phyloP scores from a whole-genome alignment of 2,329 filamentous ascomycete genomes.

The Fusarium chlamydosporum region DNA sequence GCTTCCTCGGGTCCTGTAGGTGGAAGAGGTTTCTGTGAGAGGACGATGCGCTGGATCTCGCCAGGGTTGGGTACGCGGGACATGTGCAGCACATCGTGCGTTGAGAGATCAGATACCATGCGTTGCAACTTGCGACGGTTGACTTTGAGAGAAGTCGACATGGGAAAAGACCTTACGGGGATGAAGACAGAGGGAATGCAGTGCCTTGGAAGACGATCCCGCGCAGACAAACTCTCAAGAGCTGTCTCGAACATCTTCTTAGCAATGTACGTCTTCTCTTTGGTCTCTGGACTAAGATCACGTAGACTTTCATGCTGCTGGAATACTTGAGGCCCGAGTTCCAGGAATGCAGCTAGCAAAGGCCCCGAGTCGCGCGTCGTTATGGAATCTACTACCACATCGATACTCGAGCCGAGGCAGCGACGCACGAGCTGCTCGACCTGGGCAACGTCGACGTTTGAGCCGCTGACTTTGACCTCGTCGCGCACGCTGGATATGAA shows the following conservation, averaged over 20 bases:
- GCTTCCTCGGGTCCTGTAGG: slow-evolving; percentile 63
- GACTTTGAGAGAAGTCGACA: slow-evolving; percentile 66
- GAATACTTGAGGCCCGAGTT: slow-evolving; percentile 60
- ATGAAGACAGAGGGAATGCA: slow-evolving; percentile 65
- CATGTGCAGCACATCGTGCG: slow-evolving; percentile 60
- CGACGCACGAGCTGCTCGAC: slow-evolving; percentile 64
- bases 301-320: slow-evolving; percentile 57
- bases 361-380: slow-evolving; percentile 60
- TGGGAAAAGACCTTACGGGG: slow-evolving; percentile 63
- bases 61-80: slow-evolving; percentile 56
- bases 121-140: slow-evolving; percentile 64
- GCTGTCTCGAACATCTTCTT: slow-evolving; percentile 61
- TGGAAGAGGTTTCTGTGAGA: slow-evolving; percentile 61
- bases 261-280: slow-evolving; percentile 60
- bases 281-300: slow-evolving; percentile 57
- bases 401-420: slow-evolving; percentile 62
- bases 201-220: slow-evolving; percentile 54
- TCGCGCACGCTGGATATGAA: slow-evolving; percentile 63
- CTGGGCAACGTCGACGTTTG: slow-evolving; percentile 58
- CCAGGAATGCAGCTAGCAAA: slow-evolving; percentile 64
- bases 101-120: slow-evolving; percentile 59
- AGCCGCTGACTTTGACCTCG: slow-evolving; percentile 58
- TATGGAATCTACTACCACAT: slow-evolving; percentile 65
- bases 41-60: slow-evolving; percentile 53
- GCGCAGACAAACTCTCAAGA: slow-evolving; percentile 53